phyloP scores from a whole-genome alignment of 2,329 filamentous ascomycete species.

The Trichoderma koningii region DNA sequence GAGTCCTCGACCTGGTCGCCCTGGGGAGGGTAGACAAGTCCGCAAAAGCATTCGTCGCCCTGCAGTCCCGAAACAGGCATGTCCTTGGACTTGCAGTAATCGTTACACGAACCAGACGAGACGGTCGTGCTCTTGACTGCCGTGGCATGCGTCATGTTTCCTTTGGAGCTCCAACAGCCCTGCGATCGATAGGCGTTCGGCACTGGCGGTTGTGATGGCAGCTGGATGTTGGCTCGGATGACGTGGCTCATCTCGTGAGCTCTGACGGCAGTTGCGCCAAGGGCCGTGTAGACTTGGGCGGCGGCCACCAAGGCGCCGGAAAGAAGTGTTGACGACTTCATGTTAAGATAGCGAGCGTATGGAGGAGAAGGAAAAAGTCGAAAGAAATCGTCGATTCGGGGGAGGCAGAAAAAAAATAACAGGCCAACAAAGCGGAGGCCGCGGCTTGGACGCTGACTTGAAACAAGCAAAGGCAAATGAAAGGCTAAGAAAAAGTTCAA shows the following conservation, averaged over 20 bases:
- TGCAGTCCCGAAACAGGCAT: constrained; percentile 62
- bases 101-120: constrained; percentile 47
- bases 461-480: constrained; percentile 18
- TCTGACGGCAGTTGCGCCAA: constrained; percentile 29
- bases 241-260: constrained; percentile 15
- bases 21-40: constrained; percentile 64
- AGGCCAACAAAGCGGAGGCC: constrained; percentile 14
- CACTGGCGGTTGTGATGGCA: constrained; percentile 42
- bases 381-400: constrained; percentile 3
- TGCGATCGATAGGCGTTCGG: constrained; percentile 47
- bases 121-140: constrained; percentile 31
- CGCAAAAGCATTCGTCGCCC: constrained; percentile 71
- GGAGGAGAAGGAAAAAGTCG: constrained; percentile 21
- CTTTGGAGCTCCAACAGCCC: constrained; percentile 53
- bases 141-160: constrained; percentile 41
- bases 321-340: constrained; percentile 39
- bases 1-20: constrained; percentile 55
- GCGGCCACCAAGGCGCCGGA: constrained; percentile 37
- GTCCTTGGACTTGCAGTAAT: constrained; percentile 41
- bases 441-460: constrained; percentile 11
- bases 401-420: not conserved
- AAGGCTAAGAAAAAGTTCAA: constrained; percentile 12
- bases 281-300: constrained; percentile 33
- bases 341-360: constrained; percentile 33
- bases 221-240: constrained; percentile 35